A percentile compares a stretch with the other conserved stretches of the same genome.
Evolutionary conservation across 352 stramenopile species (phyloP).

Genomic region (Globisporangium irregulare): DNA sequence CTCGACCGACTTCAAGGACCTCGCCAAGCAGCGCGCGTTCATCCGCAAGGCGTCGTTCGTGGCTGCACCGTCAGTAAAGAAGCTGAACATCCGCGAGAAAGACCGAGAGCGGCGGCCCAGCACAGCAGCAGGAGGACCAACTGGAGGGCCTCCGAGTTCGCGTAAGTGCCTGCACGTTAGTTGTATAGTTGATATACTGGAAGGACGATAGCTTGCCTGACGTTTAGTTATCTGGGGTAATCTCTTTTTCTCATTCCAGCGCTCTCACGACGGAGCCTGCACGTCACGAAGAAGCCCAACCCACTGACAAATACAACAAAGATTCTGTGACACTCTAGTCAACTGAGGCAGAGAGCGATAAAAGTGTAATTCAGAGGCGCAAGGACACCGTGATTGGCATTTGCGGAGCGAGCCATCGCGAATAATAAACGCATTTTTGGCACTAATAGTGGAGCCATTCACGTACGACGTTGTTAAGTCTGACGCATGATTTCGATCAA

Average conservation of each 20-base stretch:
- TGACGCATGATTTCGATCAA: too few species aligned
- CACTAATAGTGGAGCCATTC: too few species aligned
- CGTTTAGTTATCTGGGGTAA: not conserved
- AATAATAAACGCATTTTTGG: not conserved
- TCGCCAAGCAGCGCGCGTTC: conserved; percentile 64
- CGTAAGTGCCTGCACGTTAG: conserved; percentile 10
- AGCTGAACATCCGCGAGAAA: conserved; percentile 14
- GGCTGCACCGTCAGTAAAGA: conserved; percentile 20
- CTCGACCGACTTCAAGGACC: conserved; percentile 30
- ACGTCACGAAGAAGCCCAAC: not conserved
- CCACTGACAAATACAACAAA: conserved; percentile 11
- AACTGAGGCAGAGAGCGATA: not conserved
- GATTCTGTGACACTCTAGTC: conserved; percentile 11
- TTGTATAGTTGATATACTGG: not conserved
- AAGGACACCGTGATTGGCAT: not conserved
- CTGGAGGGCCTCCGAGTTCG: conserved; percentile 4
- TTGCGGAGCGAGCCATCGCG: not conserved
- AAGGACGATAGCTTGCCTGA: not conserved
- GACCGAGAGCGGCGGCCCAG: conserved; percentile 6
- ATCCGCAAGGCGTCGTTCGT: conserved; percentile 42
- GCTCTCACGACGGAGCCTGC: conserved; percentile 12
- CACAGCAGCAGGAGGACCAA: not conserved
- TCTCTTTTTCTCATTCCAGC: not conserved
- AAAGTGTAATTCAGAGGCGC: too few species aligned
- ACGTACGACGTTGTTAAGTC: too few species aligned